Evolutionary conservation across 23 red algal species (phyloP).

Genomic region (Agarophyton chilense): DNA sequence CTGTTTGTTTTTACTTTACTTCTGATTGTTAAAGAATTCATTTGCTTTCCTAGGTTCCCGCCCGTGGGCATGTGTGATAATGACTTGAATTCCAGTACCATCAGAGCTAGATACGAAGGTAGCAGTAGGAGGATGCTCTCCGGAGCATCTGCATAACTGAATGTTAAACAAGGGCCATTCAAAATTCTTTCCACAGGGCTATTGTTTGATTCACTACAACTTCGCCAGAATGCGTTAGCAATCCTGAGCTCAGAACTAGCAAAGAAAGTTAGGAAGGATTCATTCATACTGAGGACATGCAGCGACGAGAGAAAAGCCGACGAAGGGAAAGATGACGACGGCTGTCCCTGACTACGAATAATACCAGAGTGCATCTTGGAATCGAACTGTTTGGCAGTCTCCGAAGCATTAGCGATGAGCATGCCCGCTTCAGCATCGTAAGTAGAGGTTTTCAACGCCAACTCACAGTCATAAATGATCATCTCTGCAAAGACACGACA

Average conservation of each 20-base stretch:
- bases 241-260: conserved; percentile 65
- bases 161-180: too few species aligned
- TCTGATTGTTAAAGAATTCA: too few species aligned
- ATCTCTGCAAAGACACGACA: conserved; percentile 73
- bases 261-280: conserved; percentile 55
- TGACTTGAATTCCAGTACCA: too few species aligned
- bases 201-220: too few species aligned
- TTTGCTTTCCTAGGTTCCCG: too few species aligned
- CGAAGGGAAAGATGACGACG: background rate
- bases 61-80: too few species aligned
- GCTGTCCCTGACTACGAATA: background rate
- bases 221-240: conserved; percentile 40
- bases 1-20: too few species aligned
- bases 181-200: too few species aligned
- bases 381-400: conserved; percentile 73
- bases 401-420: conserved; percentile 58
- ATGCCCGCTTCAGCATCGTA: conserved; percentile 62
- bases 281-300: conserved; percentile 63
- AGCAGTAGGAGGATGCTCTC: too few species aligned
- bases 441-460: conserved; percentile 40
- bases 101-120: too few species aligned
- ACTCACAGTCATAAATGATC: conserved; percentile 67
- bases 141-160: too few species aligned
- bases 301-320: conserved; percentile 45
- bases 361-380: conserved; percentile 58